Conservation (phyloP, 139 green algal genomes). For the Coelastrella sp. region DNA sequence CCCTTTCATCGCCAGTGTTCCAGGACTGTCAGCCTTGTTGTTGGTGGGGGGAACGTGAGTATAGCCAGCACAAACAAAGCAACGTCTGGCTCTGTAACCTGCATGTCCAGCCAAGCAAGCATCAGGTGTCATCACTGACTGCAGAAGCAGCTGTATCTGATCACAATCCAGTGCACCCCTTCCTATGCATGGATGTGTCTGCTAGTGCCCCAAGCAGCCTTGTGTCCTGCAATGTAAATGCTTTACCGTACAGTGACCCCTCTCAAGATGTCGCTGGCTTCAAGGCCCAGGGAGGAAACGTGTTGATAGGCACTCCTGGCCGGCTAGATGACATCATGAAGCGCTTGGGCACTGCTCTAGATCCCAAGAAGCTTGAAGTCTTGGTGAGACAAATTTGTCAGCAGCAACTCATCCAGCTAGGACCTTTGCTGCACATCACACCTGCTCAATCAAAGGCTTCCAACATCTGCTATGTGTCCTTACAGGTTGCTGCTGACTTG, state of each 20-base stretch:
- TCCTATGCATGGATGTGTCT: too few species aligned
- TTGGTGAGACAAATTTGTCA: neutral
- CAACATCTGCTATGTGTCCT: too few species aligned
- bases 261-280: conserved; percentile 77
- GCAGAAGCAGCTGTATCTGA: too few species aligned
- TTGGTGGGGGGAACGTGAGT: conserved; percentile 88
- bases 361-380: conserved; percentile 76
- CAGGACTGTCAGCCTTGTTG: conserved; percentile 61
- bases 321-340: conserved; percentile 91
- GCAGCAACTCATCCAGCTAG: neutral
- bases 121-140: too few species aligned
- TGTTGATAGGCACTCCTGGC: conserved; percentile 96
- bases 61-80: too few species aligned
- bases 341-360: conserved; percentile 68
- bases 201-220: neutral
- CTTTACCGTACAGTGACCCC: conserved; percentile 63
- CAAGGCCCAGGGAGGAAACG: conserved; percentile 67
- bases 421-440: neutral
- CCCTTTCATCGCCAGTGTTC: conserved; percentile 80
- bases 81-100: too few species aligned
- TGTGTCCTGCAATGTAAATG: neutral
- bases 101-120: too few species aligned
- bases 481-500: too few species aligned
- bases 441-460: too few species aligned
- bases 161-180: too few species aligned